phyloP scores from a whole-genome alignment of 2,329 filamentous ascomycete genomes.

The Alternaria brassicicola region DNA sequence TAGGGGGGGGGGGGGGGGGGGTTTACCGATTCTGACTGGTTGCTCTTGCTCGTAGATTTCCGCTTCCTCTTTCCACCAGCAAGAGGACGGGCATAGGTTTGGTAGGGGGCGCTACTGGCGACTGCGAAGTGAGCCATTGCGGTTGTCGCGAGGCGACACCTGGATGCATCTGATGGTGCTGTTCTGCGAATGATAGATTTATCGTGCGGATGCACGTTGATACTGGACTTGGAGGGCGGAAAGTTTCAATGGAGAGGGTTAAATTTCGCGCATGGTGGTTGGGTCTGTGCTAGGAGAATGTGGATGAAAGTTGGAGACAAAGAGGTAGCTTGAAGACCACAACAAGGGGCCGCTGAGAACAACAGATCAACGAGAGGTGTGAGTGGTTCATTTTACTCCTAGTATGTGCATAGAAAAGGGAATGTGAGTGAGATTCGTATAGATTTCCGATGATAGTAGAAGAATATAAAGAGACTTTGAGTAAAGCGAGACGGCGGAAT shows the following conservation, averaged over 20 bases:
- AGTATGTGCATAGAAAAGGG: not conserved
- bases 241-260: not conserved
- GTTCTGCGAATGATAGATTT: not conserved
- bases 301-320: not conserved
- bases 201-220: not conserved
- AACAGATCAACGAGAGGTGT: not conserved
- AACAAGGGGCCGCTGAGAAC: not conserved
- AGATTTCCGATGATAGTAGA: not conserved
- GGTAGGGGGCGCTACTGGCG: not conserved
- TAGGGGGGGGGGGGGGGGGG: no score
- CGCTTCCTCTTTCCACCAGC: slow-evolving; percentile 7
- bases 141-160: not conserved
- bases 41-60: not conserved
- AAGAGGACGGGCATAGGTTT: not conserved
- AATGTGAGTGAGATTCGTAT: not conserved
- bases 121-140: not conserved
- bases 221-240: not conserved
- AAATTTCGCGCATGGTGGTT: not conserved
- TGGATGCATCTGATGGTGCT: not conserved
- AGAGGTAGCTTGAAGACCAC: not conserved
- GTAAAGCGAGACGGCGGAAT: not conserved
- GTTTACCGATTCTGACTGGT: not conserved
- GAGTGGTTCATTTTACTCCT: not conserved
- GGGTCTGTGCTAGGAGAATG: slow-evolving; percentile 1
- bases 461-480: not conserved